Percentiles rank a stretch among this genome's conserved stretches.
These are phyloP conservation scores for Xylariaceae sp. DNA, from an alignment of 2,329 filamentous ascomycete genomes.

Conservation along the genomic window DNA sequence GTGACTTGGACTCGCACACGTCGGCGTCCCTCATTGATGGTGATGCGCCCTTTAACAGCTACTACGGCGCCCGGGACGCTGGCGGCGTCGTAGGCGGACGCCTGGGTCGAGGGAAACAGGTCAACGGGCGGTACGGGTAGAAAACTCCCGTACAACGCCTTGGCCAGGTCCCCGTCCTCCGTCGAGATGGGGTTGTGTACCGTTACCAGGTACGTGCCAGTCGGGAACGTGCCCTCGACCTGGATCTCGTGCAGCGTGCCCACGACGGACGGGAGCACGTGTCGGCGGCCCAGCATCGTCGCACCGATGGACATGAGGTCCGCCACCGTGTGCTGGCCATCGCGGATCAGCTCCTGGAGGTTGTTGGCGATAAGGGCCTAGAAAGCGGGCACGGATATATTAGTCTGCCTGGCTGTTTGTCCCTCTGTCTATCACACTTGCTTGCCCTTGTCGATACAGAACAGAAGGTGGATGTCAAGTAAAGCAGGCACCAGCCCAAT, in stretches of 20 bases:
- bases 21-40: constrained; percentile 68
- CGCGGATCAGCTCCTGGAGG: constrained; percentile 92
- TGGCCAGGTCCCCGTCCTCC: constrained; percentile 81
- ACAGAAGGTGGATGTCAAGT: background rate
- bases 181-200: constrained; percentile 85
- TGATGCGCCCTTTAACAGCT: constrained; percentile 61
- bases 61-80: constrained; percentile 78
- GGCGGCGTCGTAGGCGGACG: constrained; percentile 61
- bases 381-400: background rate
- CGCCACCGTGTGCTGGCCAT: constrained; percentile 87
- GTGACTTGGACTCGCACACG: constrained; percentile 72
- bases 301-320: constrained; percentile 90
- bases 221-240: constrained; percentile 89
- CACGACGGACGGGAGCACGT: constrained; percentile 80
- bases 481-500: background rate
- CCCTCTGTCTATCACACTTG: background rate
- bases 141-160: constrained; percentile 87
- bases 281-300: constrained; percentile 87
- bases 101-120: constrained; percentile 62
- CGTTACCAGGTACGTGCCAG: constrained; percentile 89
- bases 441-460: background rate
- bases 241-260: constrained; percentile 78
- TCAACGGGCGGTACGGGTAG: constrained; percentile 69
- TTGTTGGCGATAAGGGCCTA: constrained; percentile 80
- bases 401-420: background rate